Conservation (phyloP, 352 stramenopile genomes). For the Pythium phragmitis region DNA sequence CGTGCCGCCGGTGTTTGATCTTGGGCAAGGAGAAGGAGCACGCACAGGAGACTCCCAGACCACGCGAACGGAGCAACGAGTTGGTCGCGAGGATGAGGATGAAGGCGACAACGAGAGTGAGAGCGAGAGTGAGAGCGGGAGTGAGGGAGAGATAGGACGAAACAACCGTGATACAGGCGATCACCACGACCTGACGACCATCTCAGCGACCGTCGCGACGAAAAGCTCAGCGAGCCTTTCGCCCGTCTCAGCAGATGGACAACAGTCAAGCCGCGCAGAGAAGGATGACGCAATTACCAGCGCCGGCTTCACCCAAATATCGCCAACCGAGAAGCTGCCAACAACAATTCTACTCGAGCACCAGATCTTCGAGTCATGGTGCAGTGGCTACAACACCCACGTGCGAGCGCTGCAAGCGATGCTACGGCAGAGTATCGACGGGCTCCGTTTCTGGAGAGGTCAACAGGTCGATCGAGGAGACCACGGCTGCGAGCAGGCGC, state of each 20-base stretch:
- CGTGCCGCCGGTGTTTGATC: slow-evolving; percentile 9
- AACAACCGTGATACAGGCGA: neutral
- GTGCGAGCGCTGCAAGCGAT: neutral
- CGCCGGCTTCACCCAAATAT: too few species aligned
- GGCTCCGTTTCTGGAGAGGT: slow-evolving; percentile 12
- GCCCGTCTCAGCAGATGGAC: neutral
- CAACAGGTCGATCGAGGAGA: neutral
- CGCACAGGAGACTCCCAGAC: neutral
- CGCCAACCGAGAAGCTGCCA: neutral
- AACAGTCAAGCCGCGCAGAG: neutral
- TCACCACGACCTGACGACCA: neutral
- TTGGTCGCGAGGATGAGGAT: neutral
- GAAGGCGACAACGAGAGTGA: neutral
- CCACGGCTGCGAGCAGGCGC: neutral
- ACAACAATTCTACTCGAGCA: neutral
- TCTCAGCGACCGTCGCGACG: neutral
- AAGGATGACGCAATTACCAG: neutral
- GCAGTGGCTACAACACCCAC: slow-evolving; percentile 16
- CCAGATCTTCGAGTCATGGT: neutral
- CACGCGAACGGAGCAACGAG: neutral
- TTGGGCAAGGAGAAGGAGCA: neutral
- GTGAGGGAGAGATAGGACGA: neutral
- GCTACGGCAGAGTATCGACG: slow-evolving; percentile 1
- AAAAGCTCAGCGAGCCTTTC: neutral
- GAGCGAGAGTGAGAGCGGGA: neutral